Conservation (phyloP, 768 basidiomycete species). For the Filobasidium floriforme region DNA sequence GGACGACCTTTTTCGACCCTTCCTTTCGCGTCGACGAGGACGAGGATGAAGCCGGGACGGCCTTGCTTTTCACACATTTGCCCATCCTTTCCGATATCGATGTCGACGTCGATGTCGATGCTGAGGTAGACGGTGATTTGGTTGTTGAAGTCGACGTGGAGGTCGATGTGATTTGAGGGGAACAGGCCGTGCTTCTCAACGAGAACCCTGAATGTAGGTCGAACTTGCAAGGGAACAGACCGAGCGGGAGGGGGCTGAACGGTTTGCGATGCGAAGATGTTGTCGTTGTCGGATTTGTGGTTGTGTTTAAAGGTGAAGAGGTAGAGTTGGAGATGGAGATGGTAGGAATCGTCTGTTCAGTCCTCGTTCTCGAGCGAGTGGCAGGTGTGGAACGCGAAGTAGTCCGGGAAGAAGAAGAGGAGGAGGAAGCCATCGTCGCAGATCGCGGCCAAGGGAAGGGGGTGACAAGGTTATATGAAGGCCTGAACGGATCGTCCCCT, state of each 20-base stretch:
- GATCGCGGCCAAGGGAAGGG: too few species aligned
- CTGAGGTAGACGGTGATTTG: neutral
- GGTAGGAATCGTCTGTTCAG: neutral
- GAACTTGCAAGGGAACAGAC: neutral
- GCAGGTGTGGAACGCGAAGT: too few species aligned
- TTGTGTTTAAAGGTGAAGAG: neutral
- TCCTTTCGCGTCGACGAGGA: neutral
- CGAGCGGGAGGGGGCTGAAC: neutral
- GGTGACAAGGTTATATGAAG: too few species aligned
- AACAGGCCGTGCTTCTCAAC: neutral
- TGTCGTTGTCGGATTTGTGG: neutral
- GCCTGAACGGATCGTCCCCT: too few species aligned
- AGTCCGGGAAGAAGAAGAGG: too few species aligned
- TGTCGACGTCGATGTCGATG: neutral
- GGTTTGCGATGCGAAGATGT: neutral
- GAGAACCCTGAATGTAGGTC: neutral
- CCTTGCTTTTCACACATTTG: neutral
- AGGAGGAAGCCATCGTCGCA: too few species aligned
- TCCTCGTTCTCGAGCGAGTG: neutral
- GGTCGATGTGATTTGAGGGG: neutral
- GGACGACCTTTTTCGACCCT: neutral
- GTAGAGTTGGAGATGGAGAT: neutral
- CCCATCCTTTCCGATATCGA: neutral
- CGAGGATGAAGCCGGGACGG: neutral
- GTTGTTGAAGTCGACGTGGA: neutral